A percentile compares a stretch with the other conserved stretches of the same genome.
Evolutionary conservation across 139 green algal genomes (phyloP).

Genomic region (Coelastrella sp.): DNA sequence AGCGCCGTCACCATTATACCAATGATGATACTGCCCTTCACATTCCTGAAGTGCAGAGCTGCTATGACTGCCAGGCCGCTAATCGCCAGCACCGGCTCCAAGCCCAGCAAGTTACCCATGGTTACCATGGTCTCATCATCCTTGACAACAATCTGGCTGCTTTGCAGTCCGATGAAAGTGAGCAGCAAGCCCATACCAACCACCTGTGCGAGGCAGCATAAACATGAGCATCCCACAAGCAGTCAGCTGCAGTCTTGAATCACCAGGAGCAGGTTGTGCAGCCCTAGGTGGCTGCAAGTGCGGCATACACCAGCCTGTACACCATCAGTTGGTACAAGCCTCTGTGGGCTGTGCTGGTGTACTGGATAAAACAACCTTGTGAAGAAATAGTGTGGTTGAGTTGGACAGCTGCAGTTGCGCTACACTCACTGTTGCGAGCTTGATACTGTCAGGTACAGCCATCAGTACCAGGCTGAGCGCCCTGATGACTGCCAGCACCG

Average conservation of each 20-base stretch:
- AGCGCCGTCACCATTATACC: slow-evolving; percentile 51
- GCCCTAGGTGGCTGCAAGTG: background rate
- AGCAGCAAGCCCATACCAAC: slow-evolving; percentile 69
- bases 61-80: slow-evolving; percentile 53
- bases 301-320: background rate
- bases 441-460: slow-evolving; percentile 60
- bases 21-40: slow-evolving; percentile 61
- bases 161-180: slow-evolving; percentile 63
- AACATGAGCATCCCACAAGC: background rate
- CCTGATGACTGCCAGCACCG: slow-evolving; percentile 49
- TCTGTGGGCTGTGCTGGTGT: too few relatives aligned
- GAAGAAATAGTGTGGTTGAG: too few relatives aligned
- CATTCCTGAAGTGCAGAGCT: slow-evolving; percentile 52
- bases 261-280: background rate
- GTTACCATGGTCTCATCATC: slow-evolving; percentile 57
- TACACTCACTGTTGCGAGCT: slow-evolving; percentile 58
- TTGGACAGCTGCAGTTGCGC: too few relatives aligned
- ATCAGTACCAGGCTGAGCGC: slow-evolving; percentile 57
- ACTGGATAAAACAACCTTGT: too few relatives aligned
- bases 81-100: slow-evolving; percentile 49
- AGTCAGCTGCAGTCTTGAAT: background rate
- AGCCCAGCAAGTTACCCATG: slow-evolving; percentile 35
- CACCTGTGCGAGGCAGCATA: slow-evolving; percentile 22
- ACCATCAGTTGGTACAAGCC: too few relatives aligned
- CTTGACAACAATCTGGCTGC: slow-evolving; percentile 52